Evolutionary conservation across 1,139 yeast genomes (phyloP).

Genomic region (Candida neerlandica): DNA sequence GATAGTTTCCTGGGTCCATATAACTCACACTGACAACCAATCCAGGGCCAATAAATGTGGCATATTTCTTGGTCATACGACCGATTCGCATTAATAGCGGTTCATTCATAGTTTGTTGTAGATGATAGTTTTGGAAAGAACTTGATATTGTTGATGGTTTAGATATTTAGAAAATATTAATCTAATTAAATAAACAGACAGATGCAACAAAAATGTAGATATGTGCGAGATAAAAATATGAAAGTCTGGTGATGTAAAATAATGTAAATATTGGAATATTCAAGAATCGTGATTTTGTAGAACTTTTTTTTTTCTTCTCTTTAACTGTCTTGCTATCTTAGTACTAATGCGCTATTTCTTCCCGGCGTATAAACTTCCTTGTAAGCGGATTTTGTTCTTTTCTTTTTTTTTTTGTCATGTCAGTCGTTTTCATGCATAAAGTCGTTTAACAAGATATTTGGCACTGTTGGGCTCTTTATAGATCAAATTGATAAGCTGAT

Average conservation of each 20-base stretch:
- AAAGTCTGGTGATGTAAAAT: conserved; percentile 3
- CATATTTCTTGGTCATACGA: conserved; percentile 44
- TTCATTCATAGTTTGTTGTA: conserved; percentile 1
- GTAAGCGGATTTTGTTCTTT: neutral
- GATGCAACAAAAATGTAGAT: neutral
- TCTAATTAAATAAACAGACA: neutral
- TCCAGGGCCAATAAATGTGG: conserved; percentile 77
- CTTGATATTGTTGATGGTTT: neutral
- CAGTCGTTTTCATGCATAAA: neutral
- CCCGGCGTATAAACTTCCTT: no score
- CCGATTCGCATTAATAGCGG: neutral
- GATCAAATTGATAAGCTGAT: neutral
- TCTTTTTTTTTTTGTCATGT: neutral
- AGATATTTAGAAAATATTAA: neutral
- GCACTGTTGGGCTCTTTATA: neutral
- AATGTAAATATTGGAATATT: conserved; percentile 1
- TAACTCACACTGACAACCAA: conserved; percentile 75
- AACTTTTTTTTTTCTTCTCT: neutral
- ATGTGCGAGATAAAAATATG: neutral
- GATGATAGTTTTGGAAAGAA: neutral
- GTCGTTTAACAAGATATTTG: neutral
- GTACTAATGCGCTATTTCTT: neutral
- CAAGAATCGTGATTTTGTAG: neutral
- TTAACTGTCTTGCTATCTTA: neutral
- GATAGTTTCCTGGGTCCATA: conserved; percentile 83